phyloP scores from a whole-genome alignment of 2,329 filamentous ascomycete species.

The Alternaria triticimaculans region DNA sequence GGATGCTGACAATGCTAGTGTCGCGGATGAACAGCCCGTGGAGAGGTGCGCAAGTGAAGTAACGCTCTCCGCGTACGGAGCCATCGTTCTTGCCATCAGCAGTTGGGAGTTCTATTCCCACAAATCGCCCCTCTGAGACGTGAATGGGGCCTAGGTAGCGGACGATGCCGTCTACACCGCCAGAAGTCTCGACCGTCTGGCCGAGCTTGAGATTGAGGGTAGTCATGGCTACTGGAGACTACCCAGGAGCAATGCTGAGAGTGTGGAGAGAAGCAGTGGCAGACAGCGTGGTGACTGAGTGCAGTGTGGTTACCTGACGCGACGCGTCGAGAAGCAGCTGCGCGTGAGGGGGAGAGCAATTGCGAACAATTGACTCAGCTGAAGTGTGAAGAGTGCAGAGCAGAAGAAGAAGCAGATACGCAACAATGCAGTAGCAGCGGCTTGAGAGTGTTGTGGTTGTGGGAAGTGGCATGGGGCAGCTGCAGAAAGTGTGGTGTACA shows the following conservation, averaged over 20 bases:
- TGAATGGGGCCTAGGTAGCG: constrained; percentile 80
- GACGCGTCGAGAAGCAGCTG: constrained; percentile 19
- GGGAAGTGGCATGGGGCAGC: constrained; percentile 5
- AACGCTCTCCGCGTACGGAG: constrained; percentile 82
- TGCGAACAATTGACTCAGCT: constrained; percentile 11
- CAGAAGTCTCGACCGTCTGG: constrained; percentile 78
- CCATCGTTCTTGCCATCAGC: constrained; percentile 92
- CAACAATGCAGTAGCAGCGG: constrained; percentile 1
- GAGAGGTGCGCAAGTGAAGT: constrained; percentile 77
- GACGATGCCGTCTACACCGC: constrained; percentile 78
- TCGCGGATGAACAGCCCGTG: constrained; percentile 89
- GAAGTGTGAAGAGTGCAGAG: constrained; percentile 9
- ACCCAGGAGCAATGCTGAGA: background rate
- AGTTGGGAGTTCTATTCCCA: constrained; percentile 86
- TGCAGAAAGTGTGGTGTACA: constrained; percentile 10
- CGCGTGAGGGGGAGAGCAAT: constrained; percentile 1
- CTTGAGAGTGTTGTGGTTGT: constrained; percentile 3
- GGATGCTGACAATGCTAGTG: constrained; percentile 65
- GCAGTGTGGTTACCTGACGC: constrained; percentile 4
- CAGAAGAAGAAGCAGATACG: constrained; percentile 13
- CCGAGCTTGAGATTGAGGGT: constrained; percentile 56
- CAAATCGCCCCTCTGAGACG: constrained; percentile 86
- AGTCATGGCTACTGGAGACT: constrained; percentile 26
- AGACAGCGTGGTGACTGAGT: background rate
- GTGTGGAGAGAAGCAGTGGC: constrained; percentile 1